Evolutionary conservation across 2,329 filamentous ascomycete genomes (phyloP).

Genomic region (Paecilomyces niveus): DNA sequence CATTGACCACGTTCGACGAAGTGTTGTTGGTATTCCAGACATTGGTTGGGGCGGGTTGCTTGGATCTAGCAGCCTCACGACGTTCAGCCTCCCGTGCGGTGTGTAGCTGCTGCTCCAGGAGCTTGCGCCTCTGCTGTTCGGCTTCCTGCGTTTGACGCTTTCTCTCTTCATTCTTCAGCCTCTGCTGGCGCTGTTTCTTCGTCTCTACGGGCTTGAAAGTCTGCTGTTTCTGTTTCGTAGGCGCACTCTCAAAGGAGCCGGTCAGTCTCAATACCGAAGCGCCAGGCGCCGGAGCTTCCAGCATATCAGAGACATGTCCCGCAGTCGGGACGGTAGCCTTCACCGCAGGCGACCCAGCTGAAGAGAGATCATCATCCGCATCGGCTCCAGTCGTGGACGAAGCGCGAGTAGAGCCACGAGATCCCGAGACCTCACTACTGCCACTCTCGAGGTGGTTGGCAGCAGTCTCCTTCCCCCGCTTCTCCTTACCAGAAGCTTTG

Average conservation of each 20-base stretch:
- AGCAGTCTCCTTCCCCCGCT: conserved; percentile 64
- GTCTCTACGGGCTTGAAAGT: conserved; percentile 64
- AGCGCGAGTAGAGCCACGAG: conserved; percentile 47
- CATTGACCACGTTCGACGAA: conserved; percentile 13
- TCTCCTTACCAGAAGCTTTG: conserved; percentile 51
- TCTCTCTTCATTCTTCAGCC: conserved; percentile 75
- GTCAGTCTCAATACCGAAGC: conserved; percentile 75
- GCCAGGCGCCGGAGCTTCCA: conserved; percentile 62
- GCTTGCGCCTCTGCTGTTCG: conserved; percentile 67
- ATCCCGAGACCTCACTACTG: conserved; percentile 33
- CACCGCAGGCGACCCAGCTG: conserved; percentile 58
- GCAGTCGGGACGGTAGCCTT: conserved; percentile 35
- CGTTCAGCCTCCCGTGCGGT: conserved; percentile 76
- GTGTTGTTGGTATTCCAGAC: conserved; percentile 46
- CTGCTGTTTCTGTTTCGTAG: conserved; percentile 54
- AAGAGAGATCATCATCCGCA: conserved; percentile 73
- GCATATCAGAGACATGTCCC: conserved; percentile 82
- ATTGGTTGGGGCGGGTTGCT: conserved; percentile 42
- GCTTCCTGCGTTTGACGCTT: conserved; percentile 68
- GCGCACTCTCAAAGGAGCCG: conserved; percentile 50
- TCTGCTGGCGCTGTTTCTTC: conserved; percentile 94
- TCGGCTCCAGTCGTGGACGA: conserved; percentile 69
- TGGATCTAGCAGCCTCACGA: conserved; percentile 56
- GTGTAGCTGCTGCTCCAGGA: conserved; percentile 77
- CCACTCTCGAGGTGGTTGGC: conserved; percentile 47